Base-by-base conservation (phyloP, 768 basidiomycete genomes). In the Naematelia encephala region DNA sequence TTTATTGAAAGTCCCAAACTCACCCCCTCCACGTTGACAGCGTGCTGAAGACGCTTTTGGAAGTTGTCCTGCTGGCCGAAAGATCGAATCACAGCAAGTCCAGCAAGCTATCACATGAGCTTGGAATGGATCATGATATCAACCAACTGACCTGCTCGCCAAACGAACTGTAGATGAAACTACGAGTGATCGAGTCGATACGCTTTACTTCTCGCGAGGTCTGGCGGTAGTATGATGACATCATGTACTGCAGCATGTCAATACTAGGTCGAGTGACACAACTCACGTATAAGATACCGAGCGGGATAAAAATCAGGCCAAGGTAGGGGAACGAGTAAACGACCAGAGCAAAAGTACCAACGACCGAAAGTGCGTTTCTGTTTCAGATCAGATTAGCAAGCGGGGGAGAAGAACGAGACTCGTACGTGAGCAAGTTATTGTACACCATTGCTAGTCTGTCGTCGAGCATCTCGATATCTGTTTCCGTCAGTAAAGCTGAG, bases 391-490 rank as follows among this genome's bases (percentile, higher is more conserved):
- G 34, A 8, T 39, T 39, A 16, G 39, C 43, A 10, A 46, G 19
- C 28, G 23, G 51, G 28, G 39, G 16, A 50, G 13, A 47, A 59
- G 57, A n/a, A 56, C 59, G n/a, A 50, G 52, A 54, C 25, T 42
- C 68, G 28, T 29, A 70, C 66, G 54, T 57, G 1, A 72, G 34
- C 25, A 72, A 53, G n/a, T 63, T 50, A 43, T 67, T 56, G 60
- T 61, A 65, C 10, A 63, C 50, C 16, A 49, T 34, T 19, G 70
- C 56, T 27, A 74, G 34, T 27, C 61, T 48, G 57, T 77, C 75
- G 50, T 78, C 78, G n/a, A 78, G 59, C 22, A 70, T 69, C 19
- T 70, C 62, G 21, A 79, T 64, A 57, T 79, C 78, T 68, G 55
- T 2, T 29, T 27, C 30, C 1, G 19, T 27, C 19, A 39, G 39